phyloP scores from a whole-genome alignment of 2,329 filamentous ascomycete species.

The Dactylellina parvicollis region DNA sequence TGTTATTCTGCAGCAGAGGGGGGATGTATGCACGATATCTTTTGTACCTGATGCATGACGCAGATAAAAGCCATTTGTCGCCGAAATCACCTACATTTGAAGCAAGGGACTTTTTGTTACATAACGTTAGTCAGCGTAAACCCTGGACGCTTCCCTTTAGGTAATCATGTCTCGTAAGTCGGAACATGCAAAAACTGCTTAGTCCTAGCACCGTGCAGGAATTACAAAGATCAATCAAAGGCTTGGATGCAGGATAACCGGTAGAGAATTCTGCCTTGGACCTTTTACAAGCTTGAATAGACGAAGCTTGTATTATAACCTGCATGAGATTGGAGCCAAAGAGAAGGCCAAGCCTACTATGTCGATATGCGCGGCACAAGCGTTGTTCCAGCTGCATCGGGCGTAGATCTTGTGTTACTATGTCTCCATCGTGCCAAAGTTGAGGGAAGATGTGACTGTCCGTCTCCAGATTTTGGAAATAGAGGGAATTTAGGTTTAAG shows the following conservation, averaged over 20 bases:
- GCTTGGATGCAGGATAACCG: no score
- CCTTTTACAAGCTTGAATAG: no score
- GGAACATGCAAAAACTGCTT: constrained; percentile 1
- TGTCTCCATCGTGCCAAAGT: constrained; percentile 7
- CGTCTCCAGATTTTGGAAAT: background rate
- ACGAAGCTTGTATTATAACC: constrained; percentile 16
- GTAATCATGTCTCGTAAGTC: constrained; percentile 38
- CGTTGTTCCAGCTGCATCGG: constrained; percentile 10
- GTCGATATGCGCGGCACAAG: no score
- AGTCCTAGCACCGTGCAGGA: no score
- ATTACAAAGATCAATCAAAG: no score
- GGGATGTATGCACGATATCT: constrained; percentile 17
- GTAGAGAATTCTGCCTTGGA: no score
- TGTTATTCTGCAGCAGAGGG: background rate
- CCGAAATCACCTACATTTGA: background rate
- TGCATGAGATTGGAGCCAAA: constrained; percentile 8
- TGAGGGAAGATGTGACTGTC: background rate
- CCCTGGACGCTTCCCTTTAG: constrained; percentile 1
- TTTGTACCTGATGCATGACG: background rate
- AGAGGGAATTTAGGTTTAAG: no score
- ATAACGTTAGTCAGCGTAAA: constrained; percentile 19
- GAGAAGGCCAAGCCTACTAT: no score
- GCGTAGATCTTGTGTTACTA: constrained; percentile 14
- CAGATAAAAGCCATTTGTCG: background rate
- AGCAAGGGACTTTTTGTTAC: constrained; percentile 11